phyloP scores from a whole-genome alignment of 352 stramenopile genomes.

The Aphanomyces euteiches region DNA sequence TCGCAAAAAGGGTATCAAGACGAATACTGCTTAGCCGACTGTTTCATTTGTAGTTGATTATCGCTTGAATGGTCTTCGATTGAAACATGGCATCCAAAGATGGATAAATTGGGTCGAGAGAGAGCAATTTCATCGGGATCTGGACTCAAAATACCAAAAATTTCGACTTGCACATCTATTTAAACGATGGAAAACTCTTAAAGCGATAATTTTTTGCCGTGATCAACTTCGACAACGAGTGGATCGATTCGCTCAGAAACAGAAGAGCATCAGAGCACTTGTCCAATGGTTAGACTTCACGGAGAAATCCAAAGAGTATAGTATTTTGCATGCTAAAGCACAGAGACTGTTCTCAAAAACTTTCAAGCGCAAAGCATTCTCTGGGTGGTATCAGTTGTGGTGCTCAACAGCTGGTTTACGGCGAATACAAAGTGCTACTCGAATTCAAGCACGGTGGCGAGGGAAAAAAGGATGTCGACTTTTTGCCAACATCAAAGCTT shows the following conservation, averaged over 20 bases:
- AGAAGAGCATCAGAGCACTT: not conserved
- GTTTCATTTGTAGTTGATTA: not conserved
- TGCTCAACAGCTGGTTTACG: constrained; percentile 15
- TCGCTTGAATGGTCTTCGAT: not conserved
- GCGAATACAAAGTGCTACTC: constrained; percentile 7
- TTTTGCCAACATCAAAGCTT: constrained; percentile 20
- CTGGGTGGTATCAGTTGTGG: constrained; percentile 26
- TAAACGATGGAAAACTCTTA: constrained; percentile 4
- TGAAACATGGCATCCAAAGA: not conserved
- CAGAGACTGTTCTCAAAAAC: constrained; percentile 24
- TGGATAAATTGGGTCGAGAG: not conserved
- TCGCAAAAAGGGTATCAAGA: not conserved
- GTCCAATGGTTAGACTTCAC: constrained; percentile 5
- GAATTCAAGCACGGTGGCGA: constrained; percentile 6
- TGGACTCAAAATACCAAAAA: not conserved
- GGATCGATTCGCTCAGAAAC: not conserved
- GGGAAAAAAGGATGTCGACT: constrained; percentile 14
- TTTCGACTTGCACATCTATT: constrained; percentile 18
- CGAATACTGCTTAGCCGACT: no score
- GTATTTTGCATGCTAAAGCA: not conserved
- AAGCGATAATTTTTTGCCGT: not conserved
- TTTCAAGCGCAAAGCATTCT: constrained; percentile 20
- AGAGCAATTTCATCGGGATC: not conserved
- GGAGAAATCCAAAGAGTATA: not conserved
- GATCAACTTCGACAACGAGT: not conserved